Base-by-base conservation (phyloP, 1,284 basidiomycete species). In the Microbotryum violaceum region DNA sequence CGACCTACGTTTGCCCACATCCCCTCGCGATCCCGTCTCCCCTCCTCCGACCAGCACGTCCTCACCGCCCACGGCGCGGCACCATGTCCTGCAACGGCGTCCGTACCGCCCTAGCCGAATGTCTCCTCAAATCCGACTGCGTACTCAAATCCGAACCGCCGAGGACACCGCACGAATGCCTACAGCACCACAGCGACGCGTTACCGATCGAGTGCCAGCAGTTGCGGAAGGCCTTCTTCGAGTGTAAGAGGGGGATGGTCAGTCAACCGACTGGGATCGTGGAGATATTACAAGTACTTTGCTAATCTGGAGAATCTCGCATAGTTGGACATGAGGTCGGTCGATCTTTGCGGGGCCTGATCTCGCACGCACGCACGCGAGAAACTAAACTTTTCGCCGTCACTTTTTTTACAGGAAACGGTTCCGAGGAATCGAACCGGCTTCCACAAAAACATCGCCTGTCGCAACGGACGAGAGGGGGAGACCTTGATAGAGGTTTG, bases 231-330 rank as follows among this genome's bases (percentile, higher is more conserved):
- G 87, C 88, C 6, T 85, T 86, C 2, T 90, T 87, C 70, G 88
- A 91, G 70, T 91, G 89, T 77, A 91, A 91, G 75, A 81, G 88
- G 63, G 87, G 86, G 47, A 87, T 91, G 86, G 89, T 90, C 61
- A 63, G 85, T 79, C 5, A 20, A 54, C 21, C 6, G 52, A 42
- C 25, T 33, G 5, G 21, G 42, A n/a, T 10, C 14, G 14, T 5
- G 37, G 10, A 9, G 25, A 25, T 44, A n/a, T n/a, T n/a, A n/a
- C n/a, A n/a, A n/a, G n/a, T n/a, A n/a, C n/a, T n/a, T 45, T 60
- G 49, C 44, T 45, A 4, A 5, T 21, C 37, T 23, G 21, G 23
- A 2, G 3, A 6, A 20, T 18, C 12, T 7, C 31, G n/a, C n/a
- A 5, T 58, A 69, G 67, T 57, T 69, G 27, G 67, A 69, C 56